These are phyloP conservation scores for Saitozyma sp. DNA, from an alignment of 768 basidiomycete species.

Conservation along the genomic window DNA sequence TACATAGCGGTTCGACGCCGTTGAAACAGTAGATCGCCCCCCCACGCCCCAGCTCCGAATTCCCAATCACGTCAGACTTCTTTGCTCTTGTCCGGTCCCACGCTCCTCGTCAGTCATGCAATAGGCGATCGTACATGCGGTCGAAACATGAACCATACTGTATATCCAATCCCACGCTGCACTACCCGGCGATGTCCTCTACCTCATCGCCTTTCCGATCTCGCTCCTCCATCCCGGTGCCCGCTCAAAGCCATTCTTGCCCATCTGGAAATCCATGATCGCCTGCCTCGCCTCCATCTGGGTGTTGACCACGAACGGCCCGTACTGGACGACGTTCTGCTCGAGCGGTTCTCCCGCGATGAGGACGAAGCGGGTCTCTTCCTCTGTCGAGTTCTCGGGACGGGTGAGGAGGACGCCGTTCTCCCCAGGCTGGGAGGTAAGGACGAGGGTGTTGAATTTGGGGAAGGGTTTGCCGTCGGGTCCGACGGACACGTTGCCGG, in stretches of 20 bases:
- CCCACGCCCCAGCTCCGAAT: no score
- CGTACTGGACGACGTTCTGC: constrained; percentile 74
- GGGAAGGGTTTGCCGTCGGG: constrained; percentile 55
- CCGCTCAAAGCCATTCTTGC: constrained; percentile 85
- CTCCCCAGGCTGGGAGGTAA: constrained; percentile 64
- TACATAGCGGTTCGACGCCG: no score
- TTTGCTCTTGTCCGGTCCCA: no score
- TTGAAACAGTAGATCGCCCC: no score
- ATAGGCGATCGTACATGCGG: no score
- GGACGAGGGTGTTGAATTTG: constrained; percentile 77
- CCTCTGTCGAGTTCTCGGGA: constrained; percentile 50
- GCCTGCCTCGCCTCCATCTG: constrained; percentile 78
- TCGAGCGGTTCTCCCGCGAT: constrained; percentile 84
- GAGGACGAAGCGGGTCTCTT: constrained; percentile 73
- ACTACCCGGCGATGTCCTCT: neutral
- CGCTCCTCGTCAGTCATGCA: no score
- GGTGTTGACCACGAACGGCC: constrained; percentile 69
- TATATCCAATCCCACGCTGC: neutral
- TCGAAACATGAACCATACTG: no score
- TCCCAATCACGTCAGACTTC: no score
- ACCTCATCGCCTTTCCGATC: constrained; percentile 57
- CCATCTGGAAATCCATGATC: constrained; percentile 74
- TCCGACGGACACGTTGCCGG: constrained; percentile 68
- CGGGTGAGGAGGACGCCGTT: constrained; percentile 67
- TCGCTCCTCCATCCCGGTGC: constrained; percentile 83